These are phyloP conservation scores for Nemania serpens DNA, from an alignment of 2,329 filamentous ascomycete genomes.

Conservation along the genomic window DNA sequence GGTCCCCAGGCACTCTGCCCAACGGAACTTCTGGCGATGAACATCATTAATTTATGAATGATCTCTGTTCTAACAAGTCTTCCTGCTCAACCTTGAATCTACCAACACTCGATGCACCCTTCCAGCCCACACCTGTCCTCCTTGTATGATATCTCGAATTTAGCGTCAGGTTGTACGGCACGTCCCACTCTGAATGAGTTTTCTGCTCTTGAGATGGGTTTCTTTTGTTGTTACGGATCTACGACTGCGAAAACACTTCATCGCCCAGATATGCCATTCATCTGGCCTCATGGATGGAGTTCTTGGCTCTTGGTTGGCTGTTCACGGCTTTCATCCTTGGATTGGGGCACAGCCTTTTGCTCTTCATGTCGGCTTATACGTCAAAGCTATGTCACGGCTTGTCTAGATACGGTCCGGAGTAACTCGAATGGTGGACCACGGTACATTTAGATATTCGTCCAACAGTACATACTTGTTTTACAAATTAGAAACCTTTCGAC, in stretches of 20 bases:
- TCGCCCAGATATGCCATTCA: slow-evolving; percentile 13
- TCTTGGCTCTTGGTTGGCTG: slow-evolving; percentile 30
- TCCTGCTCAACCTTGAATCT: slow-evolving; percentile 8
- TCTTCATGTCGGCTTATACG: slow-evolving; percentile 33
- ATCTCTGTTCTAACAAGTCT: background rate
- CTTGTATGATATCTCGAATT: slow-evolving; percentile 35
- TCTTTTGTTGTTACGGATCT: slow-evolving; percentile 36
- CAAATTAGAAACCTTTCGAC: slow-evolving; percentile 8
- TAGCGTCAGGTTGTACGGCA: slow-evolving; percentile 21
- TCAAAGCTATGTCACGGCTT: slow-evolving; percentile 32
- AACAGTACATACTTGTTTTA: slow-evolving; percentile 35
- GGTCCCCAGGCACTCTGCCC: slow-evolving; percentile 31
- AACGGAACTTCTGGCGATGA: slow-evolving; percentile 31
- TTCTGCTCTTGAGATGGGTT: slow-evolving; percentile 15
- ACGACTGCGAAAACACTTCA: slow-evolving; percentile 32
- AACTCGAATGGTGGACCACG: slow-evolving; percentile 30
- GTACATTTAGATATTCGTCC: slow-evolving; percentile 37
- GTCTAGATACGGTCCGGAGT: slow-evolving; percentile 30
- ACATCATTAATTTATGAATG: slow-evolving; percentile 21
- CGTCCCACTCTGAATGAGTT: slow-evolving; percentile 10
- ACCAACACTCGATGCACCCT: slow-evolving; percentile 2
- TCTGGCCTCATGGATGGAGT: slow-evolving; percentile 37
- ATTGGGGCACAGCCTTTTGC: slow-evolving; percentile 27
- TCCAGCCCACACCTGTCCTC: slow-evolving; percentile 18
- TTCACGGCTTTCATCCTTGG: slow-evolving; percentile 26